Percentiles rank a stretch among this genome's conserved stretches.
Conservation (phyloP, 2,329 filamentous ascomycete species). For the Claviceps capensis region DNA sequence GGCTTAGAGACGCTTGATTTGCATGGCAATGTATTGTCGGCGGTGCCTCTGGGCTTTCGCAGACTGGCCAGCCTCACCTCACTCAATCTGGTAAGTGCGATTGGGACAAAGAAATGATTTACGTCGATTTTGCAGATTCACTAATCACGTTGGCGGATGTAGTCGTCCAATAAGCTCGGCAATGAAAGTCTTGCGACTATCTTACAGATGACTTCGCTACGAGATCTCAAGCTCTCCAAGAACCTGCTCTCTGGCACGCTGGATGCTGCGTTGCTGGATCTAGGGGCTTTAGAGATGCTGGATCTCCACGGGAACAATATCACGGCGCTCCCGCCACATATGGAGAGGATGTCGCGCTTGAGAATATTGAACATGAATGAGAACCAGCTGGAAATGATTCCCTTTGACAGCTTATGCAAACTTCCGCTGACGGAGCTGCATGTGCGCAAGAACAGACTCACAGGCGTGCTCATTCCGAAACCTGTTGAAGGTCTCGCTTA, state of each 20-base stretch:
- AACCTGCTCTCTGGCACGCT: slow-evolving; percentile 62
- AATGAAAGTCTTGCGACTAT: slow-evolving; percentile 62
- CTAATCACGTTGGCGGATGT: slow-evolving; percentile 9
- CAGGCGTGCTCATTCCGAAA: slow-evolving; percentile 55
- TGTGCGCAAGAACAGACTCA: slow-evolving; percentile 65
- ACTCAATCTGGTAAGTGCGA: slow-evolving; percentile 58
- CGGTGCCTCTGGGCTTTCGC: slow-evolving; percentile 62
- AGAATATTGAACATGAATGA: slow-evolving; percentile 67
- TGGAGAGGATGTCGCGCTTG: slow-evolving; percentile 55
- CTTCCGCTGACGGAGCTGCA: slow-evolving; percentile 62
- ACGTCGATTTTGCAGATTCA: not conserved
- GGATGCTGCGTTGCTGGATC: slow-evolving; percentile 44
- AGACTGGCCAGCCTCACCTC: slow-evolving; percentile 61
- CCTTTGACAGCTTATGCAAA: slow-evolving; percentile 52
- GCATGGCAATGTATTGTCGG: slow-evolving; percentile 66
- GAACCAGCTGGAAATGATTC: slow-evolving; percentile 60
- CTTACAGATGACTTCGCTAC: slow-evolving; percentile 55
- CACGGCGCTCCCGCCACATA: slow-evolving; percentile 49
- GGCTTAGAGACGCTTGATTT: slow-evolving; percentile 71
- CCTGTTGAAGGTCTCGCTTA: slow-evolving; percentile 43
- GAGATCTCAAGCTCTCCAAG: slow-evolving; percentile 69
- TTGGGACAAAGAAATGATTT: not conserved
- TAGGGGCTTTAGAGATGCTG: slow-evolving; percentile 62
- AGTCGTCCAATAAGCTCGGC: slow-evolving; percentile 71
- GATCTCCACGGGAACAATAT: slow-evolving; percentile 75